phyloP scores from a whole-genome alignment of 2,329 filamentous ascomycete species.

The Exophiala viscosa region DNA sequence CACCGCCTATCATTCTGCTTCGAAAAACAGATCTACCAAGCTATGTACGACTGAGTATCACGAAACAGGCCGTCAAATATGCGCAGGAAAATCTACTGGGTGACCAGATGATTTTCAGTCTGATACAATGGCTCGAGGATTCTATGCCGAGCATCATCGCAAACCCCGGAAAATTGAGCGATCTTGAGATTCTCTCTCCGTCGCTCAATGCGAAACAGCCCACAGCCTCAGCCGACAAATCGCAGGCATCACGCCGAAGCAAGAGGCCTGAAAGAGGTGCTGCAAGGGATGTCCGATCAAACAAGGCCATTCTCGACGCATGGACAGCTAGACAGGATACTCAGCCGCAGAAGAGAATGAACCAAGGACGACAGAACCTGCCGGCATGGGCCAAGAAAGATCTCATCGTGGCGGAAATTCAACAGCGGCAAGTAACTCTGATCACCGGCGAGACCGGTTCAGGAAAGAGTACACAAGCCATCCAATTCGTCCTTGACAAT shows the following conservation, averaged over 20 bases:
- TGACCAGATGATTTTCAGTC: slow-evolving; percentile 85
- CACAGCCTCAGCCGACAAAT: neutral
- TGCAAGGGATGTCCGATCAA: slow-evolving; percentile 19
- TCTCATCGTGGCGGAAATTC: slow-evolving; percentile 71
- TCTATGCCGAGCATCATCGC: slow-evolving; percentile 79
- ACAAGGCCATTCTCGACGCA: slow-evolving; percentile 50
- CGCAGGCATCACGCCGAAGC: neutral
- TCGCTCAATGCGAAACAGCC: slow-evolving; percentile 29
- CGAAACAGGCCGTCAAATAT: slow-evolving; percentile 70
- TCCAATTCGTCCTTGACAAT: slow-evolving; percentile 93
- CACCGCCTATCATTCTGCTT: slow-evolving; percentile 60
- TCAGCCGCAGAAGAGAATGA: slow-evolving; percentile 69
- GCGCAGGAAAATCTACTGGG: slow-evolving; percentile 68
- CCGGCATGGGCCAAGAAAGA: slow-evolving; percentile 86
- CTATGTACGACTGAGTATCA: slow-evolving; percentile 86
- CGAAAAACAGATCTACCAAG: slow-evolving; percentile 64
- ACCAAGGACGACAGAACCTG: slow-evolving; percentile 65
- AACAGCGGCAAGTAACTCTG: slow-evolving; percentile 80
- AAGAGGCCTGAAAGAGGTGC: neutral
- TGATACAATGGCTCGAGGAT: slow-evolving; percentile 87
- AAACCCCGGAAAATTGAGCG: slow-evolving; percentile 75
- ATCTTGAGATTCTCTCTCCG: slow-evolving; percentile 75
- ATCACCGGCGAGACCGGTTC: slow-evolving; percentile 96
- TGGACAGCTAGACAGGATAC: slow-evolving; percentile 68
- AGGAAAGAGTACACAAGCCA: slow-evolving; percentile 93